Evolutionary conservation across 768 basidiomycete genomes (phyloP), one percentile per base, ranked within the genome.

Genomic region (Suillus sp.): DNA sequence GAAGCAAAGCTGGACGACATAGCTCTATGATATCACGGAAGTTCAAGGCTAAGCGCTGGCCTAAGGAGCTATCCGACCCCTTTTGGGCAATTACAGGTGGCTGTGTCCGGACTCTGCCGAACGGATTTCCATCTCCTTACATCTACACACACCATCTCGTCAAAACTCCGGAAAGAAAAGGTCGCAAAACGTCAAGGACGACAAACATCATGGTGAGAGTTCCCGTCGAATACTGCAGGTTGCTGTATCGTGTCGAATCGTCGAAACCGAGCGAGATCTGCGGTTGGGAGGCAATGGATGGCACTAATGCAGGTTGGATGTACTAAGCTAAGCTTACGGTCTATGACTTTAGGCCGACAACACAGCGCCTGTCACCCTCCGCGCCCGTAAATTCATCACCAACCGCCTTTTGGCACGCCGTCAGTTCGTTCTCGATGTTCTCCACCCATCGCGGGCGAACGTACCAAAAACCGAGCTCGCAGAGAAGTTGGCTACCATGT

Each of bases 371-470:
- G 85, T 99, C 70, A 99, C 97, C 69, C 85, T 99, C 77, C 93
- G 97, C 73, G 97, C 97, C 61, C 92, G 96, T 79, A 98, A 99
- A 85, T 99, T 99, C 84, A 92, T 98, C 80, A 97, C 96, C 76
- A 99, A 99, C 87, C 94, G 95, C 65, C 91, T 99, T 68, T 83
- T 99, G 58, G 88, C 92, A 70, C 92, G 97, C 71, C 92, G 93
- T 74, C 97, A 99, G 84, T 96, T 99, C 74, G 85, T 98, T 70
- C 85, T 98, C 68, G 95, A 96, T 70, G 86, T 96, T 69, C 88
- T 97, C 69, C 97, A 99, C 81, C 96, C 96, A n/a, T 90, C 86
- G 62, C 92, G 95, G 63, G 79, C 97, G 65, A 98, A 96, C 77
- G 93, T 99, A 75, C 89, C 96, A 73, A 94, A 92, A 80, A 79